phyloP scores from a whole-genome alignment of 768 basidiomycete genomes.

The Phanerodontia chrysosporium region DNA sequence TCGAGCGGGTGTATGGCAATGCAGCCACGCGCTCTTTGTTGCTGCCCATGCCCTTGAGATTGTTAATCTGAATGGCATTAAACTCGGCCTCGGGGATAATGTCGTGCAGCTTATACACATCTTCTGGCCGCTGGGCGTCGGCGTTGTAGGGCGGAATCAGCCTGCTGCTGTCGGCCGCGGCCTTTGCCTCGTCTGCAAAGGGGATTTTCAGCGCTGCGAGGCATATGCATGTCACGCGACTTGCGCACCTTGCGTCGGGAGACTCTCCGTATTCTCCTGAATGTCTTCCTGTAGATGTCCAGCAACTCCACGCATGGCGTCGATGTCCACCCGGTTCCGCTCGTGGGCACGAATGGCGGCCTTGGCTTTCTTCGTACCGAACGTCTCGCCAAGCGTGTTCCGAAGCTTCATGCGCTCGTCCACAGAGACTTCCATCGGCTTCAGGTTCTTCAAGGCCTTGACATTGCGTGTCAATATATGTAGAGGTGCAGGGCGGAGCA shows the following conservation, averaged over 20 bases:
- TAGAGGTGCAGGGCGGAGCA: conserved; percentile 61
- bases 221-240: neutral
- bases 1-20: conserved; percentile 58
- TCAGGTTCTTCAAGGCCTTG: conserved; percentile 74
- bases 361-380: conserved; percentile 94
- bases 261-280: conserved; percentile 59
- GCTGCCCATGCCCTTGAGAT: conserved; percentile 49
- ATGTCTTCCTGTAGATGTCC: conserved; percentile 82
- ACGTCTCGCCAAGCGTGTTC: conserved; percentile 83
- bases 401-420: conserved; percentile 60
- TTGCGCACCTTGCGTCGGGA: conserved; percentile 66
- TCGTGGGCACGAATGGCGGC: conserved; percentile 79
- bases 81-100: conserved; percentile 82
- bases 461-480: conserved; percentile 73
- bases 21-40: conserved; percentile 47
- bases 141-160: conserved; percentile 74
- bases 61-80: conserved; percentile 56
- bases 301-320: conserved; percentile 82
- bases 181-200: conserved; percentile 67
- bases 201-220: neutral
- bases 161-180: conserved; percentile 55
- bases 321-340: conserved; percentile 85
- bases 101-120: conserved; percentile 67
- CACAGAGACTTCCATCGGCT: conserved; percentile 44
- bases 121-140: conserved; percentile 62